Conservation (phyloP, 83 land plant genomes). For the Larix sibirica region DNA sequence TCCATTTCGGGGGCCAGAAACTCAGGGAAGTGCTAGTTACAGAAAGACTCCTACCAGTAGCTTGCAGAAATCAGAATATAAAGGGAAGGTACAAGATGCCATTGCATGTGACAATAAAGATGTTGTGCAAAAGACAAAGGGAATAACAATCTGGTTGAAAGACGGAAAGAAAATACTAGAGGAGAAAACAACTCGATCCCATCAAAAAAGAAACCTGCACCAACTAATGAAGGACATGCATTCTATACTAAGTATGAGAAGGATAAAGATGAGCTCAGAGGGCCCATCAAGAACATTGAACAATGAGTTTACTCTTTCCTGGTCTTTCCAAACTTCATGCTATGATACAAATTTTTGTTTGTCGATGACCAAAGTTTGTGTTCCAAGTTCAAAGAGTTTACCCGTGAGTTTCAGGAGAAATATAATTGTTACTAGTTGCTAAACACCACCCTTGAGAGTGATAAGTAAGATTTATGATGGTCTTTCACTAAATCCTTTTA, state of each 20-base stretch:
- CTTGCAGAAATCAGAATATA: slow-evolving; percentile 11
- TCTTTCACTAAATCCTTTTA: background rate
- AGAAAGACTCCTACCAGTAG: slow-evolving; percentile 24
- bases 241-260: slow-evolving; percentile 62
- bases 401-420: slow-evolving; percentile 53
- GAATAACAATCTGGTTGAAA: slow-evolving; percentile 11
- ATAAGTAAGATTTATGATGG: slow-evolving; percentile 27
- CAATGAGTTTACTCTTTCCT: slow-evolving; percentile 37
- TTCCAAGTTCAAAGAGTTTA: slow-evolving; percentile 52
- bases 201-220: slow-evolving; percentile 36
- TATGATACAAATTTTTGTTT: background rate
- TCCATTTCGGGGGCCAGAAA: background rate
- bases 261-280: slow-evolving; percentile 58
- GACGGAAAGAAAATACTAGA: slow-evolving; percentile 13
- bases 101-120: background rate
- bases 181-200: slow-evolving; percentile 16
- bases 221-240: slow-evolving; percentile 44
- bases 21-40: background rate
- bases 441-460: slow-evolving; percentile 38
- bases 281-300: slow-evolving; percentile 44
- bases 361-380: background rate
- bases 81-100: slow-evolving; percentile 8
- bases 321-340: background rate
- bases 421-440: slow-evolving; percentile 40
- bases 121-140: background rate